Evolutionary conservation across 805 yeast species (phyloP), one percentile per base, ranked within the genome.

Genomic region (Clavispora fructus): DNA sequence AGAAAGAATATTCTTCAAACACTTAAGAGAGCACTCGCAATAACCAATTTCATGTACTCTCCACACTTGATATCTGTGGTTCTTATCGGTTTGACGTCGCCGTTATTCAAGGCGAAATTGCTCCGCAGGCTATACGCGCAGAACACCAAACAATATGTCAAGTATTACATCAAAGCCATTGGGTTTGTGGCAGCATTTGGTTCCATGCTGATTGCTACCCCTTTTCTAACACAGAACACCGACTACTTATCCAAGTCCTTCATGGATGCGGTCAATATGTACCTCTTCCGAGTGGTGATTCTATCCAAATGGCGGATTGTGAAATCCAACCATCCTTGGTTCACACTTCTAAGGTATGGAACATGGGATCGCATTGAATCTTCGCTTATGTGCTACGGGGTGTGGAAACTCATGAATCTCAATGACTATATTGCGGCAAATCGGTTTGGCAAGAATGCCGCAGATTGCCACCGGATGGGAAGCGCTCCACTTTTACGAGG

Each of bases 291-390:
- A 43, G 52, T 69, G 42, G 59, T 69, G 1, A 49, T 69, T n/a
- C 49, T 71, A 28, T 67, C 71, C 10, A 70, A 69, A 50, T 71
- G 76, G 76, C 59, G 76, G 35, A 68, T 67, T 30, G 46, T 59
- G 30, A 70, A 69, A 53, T 73, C 67, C 19, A 64, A 66, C 55
- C 71, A 67, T 48, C 72, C 71, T 0, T 51, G 55, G 48, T 65
- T 70, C 51, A 59, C 52, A 30, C 12, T 48, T 16, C 46, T 68
- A 28, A 58, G 55, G 27, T 45, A 61, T 16, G 56, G 52, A 14
- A 55, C 61, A 11, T 70, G 74, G 73, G 58, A 56, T 35, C 52
- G 58, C 19, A 39, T 67, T 27, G 75, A 71, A 52, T 53, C 68
- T 1, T 45, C 58, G 11, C 42, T 66, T 13, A 64, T 68, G 65